Conservation (phyloP, 2,329 filamentous ascomycete genomes). For the Madurella mycetomatis region DNA sequence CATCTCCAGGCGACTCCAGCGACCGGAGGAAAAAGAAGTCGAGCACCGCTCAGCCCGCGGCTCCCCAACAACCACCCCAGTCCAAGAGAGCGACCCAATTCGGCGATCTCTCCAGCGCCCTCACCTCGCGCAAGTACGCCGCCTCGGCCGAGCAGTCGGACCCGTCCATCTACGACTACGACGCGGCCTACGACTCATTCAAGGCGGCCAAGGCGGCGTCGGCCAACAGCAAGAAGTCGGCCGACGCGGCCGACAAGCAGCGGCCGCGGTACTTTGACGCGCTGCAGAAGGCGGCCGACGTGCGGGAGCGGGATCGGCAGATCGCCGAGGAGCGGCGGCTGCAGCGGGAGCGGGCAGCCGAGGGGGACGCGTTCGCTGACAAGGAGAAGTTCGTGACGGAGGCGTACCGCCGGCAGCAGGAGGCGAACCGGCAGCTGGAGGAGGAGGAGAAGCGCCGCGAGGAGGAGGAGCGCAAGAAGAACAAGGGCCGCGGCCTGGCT, state of each 20-base stretch:
- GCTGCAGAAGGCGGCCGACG: conserved; percentile 66
- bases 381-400: conserved; percentile 85
- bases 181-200: conserved; percentile 73
- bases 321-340: conserved; percentile 78
- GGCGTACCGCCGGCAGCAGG: conserved; percentile 77
- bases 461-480: conserved; percentile 60
- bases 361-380: conserved; percentile 74
- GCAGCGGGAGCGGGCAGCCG: conserved; percentile 70
- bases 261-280: conserved; percentile 75
- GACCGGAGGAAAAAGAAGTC: conserved; percentile 25
- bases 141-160: conserved; percentile 64
- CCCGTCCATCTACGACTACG: conserved; percentile 78
- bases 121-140: conserved; percentile 59
- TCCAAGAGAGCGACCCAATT: conserved; percentile 41
- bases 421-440: conserved; percentile 65
- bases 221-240: conserved; percentile 30
- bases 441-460: conserved; percentile 65
- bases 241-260: conserved; percentile 45
- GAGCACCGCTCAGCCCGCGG: conserved; percentile 26
- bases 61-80: conserved; percentile 26
- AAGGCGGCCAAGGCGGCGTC: conserved; percentile 54
- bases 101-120: conserved; percentile 62
- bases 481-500: conserved; percentile 66
- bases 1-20: conserved; percentile 7
- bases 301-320: conserved; percentile 71